Percentiles rank a stretch among this genome's conserved stretches.
phyloP scores from a whole-genome alignment of 108 stramenopile genomes.

The Conticribra guillardii region DNA sequence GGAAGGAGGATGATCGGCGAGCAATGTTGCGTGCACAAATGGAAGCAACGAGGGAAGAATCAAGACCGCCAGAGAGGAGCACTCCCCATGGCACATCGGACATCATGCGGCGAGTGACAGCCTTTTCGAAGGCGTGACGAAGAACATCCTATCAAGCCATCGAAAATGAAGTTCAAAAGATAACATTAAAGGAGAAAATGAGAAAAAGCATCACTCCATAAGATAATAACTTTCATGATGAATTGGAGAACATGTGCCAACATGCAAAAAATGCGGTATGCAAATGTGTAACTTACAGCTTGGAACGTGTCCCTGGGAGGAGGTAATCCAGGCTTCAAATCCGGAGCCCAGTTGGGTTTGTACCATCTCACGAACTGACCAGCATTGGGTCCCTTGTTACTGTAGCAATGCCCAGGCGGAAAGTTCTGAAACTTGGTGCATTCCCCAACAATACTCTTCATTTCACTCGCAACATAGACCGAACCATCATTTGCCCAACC shows the following conservation, averaged over 20 bases:
- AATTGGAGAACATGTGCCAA: too few species aligned
- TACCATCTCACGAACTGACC: conserved; percentile 92
- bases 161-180: too few species aligned
- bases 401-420: conserved; percentile 95
- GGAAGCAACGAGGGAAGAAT: conserved; percentile 95
- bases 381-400: conserved; percentile 78
- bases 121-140: conserved; percentile 90
- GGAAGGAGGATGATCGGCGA: conserved; percentile 79
- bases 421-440: conserved; percentile 90
- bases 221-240: too few species aligned
- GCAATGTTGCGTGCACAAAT: conserved; percentile 91
- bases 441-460: conserved; percentile 90
- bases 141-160: conserved; percentile 60
- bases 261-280: too few species aligned
- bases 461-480: conserved; percentile 91
- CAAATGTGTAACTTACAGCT: conserved; percentile 66
- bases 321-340: conserved; percentile 79
- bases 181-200: too few species aligned
- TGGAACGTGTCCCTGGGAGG: conserved; percentile 72
- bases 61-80: conserved; percentile 95
- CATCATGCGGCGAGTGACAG: conserved; percentile 97
- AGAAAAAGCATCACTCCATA: too few species aligned
- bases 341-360: conserved; percentile 91
- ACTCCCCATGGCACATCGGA: conserved; percentile 99
- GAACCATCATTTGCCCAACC: conserved; percentile 96